Base-by-base conservation (phyloP, 2,329 filamentous ascomycete species). In the Colletotrichum truncatum region DNA sequence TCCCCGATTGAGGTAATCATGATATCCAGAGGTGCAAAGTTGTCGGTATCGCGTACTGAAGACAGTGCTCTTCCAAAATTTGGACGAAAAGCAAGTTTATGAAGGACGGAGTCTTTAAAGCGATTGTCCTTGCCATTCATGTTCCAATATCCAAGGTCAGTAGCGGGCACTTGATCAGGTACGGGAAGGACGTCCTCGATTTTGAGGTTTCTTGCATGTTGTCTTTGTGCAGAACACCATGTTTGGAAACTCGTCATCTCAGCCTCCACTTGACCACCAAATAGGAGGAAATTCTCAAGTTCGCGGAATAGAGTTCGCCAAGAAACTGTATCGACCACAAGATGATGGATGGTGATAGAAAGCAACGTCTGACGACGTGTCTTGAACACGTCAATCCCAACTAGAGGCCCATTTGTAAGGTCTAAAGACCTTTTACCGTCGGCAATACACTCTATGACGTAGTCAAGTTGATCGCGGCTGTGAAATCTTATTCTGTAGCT, bases 231-330 rank as follows among this genome's bases (percentile, higher is more conserved):
- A 2, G 21, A 10, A 5, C 32, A 41, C 62, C 62, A 64, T 6
- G 26, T 25, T 10, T 34, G 46, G 34, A 61, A 64, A 1, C 55
- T 23, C 2, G 46, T 41, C 1, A 11, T 14, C 4, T 64, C 61
- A 2, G 11, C 26, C 9, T 41, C 18, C 18, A 32, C 18, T 14
- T 39, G 48, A 1, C 6, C 28, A 0, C 48, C 48, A 3, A 23
- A 30, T 0, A 41, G 34, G 6, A 83, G 69, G 1, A 79, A 65
- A 6, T 74, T 73, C 56, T 84, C 81, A 0, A 84, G 70, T 41
- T 84, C 81, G 28, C 80, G 76, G 0, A 83, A 69, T 1, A 84
- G 70, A 1, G 80, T 74, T 4, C 79, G 72, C 82, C 82, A 84
- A 0, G 81, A 81, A 1, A 84, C 80, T 3, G 83, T 67, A 57